Percentiles rank a stretch among this genome's conserved stretches.
Evolutionary conservation across 2,329 filamentous ascomycete species (phyloP).

Genomic region (Malbranchea zuffiana): DNA sequence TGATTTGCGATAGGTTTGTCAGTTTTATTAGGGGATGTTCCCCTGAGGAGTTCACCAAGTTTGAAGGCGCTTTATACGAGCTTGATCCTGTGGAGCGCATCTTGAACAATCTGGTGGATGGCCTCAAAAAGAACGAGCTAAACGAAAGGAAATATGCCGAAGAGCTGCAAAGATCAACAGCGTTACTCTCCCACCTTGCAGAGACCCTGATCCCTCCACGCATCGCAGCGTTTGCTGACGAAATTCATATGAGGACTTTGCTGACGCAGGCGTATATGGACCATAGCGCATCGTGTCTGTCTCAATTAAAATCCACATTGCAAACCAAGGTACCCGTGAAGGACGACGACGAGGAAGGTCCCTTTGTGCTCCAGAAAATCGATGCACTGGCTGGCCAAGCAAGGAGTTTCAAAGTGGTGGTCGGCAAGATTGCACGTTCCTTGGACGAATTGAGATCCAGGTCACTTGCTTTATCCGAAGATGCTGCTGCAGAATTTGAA

Average conservation of each 20-base stretch:
- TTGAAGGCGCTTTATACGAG: slow-evolving; percentile 72
- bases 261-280: slow-evolving; percentile 75
- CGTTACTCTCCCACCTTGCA: slow-evolving; percentile 74
- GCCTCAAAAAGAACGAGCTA: slow-evolving; percentile 69
- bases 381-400: slow-evolving; percentile 64
- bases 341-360: slow-evolving; percentile 58
- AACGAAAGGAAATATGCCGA: slow-evolving; percentile 72
- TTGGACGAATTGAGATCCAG: slow-evolving; percentile 66
- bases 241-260: slow-evolving; percentile 64
- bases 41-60: slow-evolving; percentile 64
- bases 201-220: slow-evolving; percentile 65
- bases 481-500: slow-evolving; percentile 59
- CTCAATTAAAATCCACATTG: slow-evolving; percentile 54
- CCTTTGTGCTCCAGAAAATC: slow-evolving; percentile 58
- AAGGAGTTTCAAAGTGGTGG: slow-evolving; percentile 71
- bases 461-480: slow-evolving; percentile 60
- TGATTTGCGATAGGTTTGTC: slow-evolving; percentile 75
- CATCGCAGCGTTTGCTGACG: slow-evolving; percentile 63
- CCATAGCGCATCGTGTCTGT: slow-evolving; percentile 58
- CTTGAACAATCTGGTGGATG: slow-evolving; percentile 79
- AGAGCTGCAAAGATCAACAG: slow-evolving; percentile 73
- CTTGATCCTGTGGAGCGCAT: slow-evolving; percentile 84
- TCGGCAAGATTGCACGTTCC: slow-evolving; percentile 64
- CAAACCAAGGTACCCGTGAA: slow-evolving; percentile 52
- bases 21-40: slow-evolving; percentile 70